Percentiles rank a stretch among this genome's conserved stretches.
Evolutionary conservation across 495 filamentous ascomycete genomes (phyloP).

Genomic region (Platismatia glauca): DNA sequence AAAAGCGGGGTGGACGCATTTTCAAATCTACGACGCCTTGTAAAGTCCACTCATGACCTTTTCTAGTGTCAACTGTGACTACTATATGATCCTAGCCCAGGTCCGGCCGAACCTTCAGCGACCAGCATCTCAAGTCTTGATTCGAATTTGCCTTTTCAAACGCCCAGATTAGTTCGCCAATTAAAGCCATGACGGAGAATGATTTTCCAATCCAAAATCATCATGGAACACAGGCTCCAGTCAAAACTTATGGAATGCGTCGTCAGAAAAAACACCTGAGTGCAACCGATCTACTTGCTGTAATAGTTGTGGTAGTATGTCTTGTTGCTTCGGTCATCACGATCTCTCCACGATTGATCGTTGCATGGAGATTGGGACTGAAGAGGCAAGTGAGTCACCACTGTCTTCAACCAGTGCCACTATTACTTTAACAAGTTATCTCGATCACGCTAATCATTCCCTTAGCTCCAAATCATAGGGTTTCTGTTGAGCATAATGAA

Average conservation of each 20-base stretch:
- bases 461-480: slow-evolving; percentile 7
- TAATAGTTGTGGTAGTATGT: not conserved
- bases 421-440: not conserved
- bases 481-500: slow-evolving; percentile 11
- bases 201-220: not conserved
- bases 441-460: not conserved
- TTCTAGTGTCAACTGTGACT: not conserved
- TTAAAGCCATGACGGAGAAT: not conserved
- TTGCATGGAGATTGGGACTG: not conserved
- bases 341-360: not conserved
- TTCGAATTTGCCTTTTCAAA: not conserved
- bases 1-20: not conserved
- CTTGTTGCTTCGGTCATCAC: not conserved
- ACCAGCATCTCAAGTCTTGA: not conserved
- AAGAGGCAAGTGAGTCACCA: not conserved
- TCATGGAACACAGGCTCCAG: not conserved
- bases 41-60: not conserved
- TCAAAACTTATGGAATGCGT: not conserved
- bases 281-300: not conserved
- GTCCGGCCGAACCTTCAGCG: not conserved
- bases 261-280: not conserved
- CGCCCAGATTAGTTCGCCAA: not conserved
- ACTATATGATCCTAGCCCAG: not conserved
- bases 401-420: not conserved
- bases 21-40: not conserved